Evolutionary conservation across 129 eudicot genomes (phyloP).

Genomic region (Saposhnikovia divaricata): DNA sequence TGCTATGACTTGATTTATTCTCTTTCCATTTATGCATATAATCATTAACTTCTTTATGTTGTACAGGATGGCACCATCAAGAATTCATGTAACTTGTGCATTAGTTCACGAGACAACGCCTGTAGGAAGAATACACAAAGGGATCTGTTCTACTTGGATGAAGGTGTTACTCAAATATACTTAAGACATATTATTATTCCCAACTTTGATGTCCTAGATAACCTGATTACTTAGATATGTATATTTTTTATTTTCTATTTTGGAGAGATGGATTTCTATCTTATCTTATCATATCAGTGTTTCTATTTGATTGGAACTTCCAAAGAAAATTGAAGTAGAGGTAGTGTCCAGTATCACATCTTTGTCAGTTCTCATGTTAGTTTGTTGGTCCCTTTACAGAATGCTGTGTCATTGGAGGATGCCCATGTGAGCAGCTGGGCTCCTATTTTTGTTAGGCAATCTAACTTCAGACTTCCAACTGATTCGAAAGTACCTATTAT

Average conservation of each 20-base stretch:
- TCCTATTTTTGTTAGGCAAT: constrained; percentile 66
- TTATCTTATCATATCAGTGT: not conserved
- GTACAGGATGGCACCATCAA: constrained; percentile 56
- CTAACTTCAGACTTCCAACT: constrained; percentile 64
- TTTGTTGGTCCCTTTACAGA: constrained; percentile 26
- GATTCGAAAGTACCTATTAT: constrained; percentile 61
- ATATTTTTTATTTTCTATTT: not conserved
- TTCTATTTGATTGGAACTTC: not conserved
- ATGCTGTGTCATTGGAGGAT: constrained; percentile 50
- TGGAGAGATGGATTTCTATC: not conserved
- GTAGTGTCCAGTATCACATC: not conserved
- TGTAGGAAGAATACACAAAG: constrained; percentile 67
- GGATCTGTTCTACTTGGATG: constrained; percentile 89
- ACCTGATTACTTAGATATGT: not conserved
- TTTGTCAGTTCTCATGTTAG: not conserved
- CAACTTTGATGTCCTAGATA: not conserved
- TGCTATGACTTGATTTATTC: not conserved
- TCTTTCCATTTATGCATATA: not conserved
- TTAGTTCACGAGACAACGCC: constrained; percentile 65
- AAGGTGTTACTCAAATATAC: constrained; percentile 35
- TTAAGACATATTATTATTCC: not conserved
- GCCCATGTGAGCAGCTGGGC: constrained; percentile 57
- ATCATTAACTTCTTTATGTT: not conserved
- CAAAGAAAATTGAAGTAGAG: not conserved
- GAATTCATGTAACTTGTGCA: constrained; percentile 80